Percentiles rank a stretch among this genome's conserved stretches.
Evolutionary conservation across 257 asterid genomes (phyloP).

Genomic region (Fraxinus excelsior): DNA sequence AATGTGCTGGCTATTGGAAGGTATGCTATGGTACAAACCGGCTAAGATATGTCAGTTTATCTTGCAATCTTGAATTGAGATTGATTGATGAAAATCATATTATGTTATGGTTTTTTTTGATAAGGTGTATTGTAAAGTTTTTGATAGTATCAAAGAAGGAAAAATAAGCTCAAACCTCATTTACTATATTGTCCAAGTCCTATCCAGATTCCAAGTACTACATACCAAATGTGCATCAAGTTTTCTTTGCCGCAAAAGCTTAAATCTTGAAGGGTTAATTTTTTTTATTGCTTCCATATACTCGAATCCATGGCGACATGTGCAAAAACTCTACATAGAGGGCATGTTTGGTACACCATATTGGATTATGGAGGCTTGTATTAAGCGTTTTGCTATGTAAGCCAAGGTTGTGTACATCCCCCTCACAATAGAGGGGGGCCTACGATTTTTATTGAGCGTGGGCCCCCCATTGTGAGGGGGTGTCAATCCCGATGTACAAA

Average conservation of each 20-base stretch:
- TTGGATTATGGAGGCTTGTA: too few relatives aligned
- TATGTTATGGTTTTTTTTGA: background rate
- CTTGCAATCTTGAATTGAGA: background rate
- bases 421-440: too few relatives aligned
- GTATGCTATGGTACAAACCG: slow-evolving; percentile 32
- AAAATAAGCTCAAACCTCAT: background rate
- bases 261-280: background rate
- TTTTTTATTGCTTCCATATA: background rate
- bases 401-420: too few relatives aligned
- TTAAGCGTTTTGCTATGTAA: too few relatives aligned
- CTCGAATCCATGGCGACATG: background rate
- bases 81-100: background rate
- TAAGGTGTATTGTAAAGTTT: background rate
- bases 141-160: background rate
- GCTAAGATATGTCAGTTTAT: background rate
- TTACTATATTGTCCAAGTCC: background rate
- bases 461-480: too few relatives aligned
- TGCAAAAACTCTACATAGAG: background rate
- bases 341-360: too few relatives aligned
- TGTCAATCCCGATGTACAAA: too few relatives aligned
- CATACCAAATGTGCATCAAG: background rate
- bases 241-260: background rate
- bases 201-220: background rate
- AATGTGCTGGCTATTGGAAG: slow-evolving; percentile 88
- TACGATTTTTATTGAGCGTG: too few relatives aligned